These are phyloP conservation scores for Neurospora sp. DNA, from an alignment of 495 filamentous ascomycete genomes.

Conservation along the genomic window DNA sequence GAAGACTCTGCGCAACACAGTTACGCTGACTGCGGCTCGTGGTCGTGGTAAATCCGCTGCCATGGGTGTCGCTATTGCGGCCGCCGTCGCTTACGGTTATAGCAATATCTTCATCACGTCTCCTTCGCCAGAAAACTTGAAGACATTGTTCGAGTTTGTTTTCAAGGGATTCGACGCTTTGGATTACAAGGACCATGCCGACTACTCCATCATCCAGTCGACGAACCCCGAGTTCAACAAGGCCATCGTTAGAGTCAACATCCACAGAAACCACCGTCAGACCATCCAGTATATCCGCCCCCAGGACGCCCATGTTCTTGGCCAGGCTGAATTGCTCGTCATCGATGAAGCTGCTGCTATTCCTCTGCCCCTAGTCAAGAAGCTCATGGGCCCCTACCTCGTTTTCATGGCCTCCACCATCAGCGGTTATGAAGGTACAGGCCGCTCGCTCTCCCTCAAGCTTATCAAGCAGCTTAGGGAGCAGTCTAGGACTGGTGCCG, in stretches of 20 bases:
- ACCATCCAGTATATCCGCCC: conserved; percentile 98
- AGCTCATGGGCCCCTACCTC: conserved; percentile 94
- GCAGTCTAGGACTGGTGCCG: conserved; percentile 57
- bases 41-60: conserved; percentile 96
- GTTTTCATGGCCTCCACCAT: conserved; percentile 99
- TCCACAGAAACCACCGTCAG: conserved; percentile 90
- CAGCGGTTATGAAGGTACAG: conserved; percentile 97
- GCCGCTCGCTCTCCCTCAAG: conserved; percentile 88
- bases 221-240: conserved; percentile 99
- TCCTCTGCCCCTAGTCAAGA: conserved; percentile 80
- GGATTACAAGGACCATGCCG: conserved; percentile 83
- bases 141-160: conserved; percentile 95
- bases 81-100: conserved; percentile 90
- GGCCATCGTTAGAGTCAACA: conserved; percentile 92
- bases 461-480: conserved; percentile 96
- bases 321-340: conserved; percentile 90
- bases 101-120: conserved; percentile 99
- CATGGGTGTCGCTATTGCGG: conserved; percentile 85
- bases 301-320: conserved; percentile 86
- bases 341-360: conserved; percentile 99
- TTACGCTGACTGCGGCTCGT: conserved; percentile 86
- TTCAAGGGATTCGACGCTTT: conserved; percentile 98
- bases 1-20: conserved; percentile 88
- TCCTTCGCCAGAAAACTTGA: conserved; percentile 94
- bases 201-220: conserved; percentile 97